Base-by-base conservation (phyloP, 1,139 yeast species). In the Blastobotrys ciferrii region DNA sequence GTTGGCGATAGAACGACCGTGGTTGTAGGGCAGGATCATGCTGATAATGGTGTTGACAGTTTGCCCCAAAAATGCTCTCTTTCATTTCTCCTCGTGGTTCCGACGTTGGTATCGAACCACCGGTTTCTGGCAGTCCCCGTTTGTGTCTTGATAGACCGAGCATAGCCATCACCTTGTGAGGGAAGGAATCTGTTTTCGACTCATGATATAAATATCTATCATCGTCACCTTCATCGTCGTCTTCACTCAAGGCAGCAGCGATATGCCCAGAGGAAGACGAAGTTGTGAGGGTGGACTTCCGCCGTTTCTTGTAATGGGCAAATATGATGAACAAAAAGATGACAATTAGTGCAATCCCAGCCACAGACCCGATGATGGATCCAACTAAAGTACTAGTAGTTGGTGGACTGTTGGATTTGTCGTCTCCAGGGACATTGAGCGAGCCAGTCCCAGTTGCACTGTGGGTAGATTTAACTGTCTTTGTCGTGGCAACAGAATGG, bases 371-470 rank as follows among this genome's bases (percentile, higher is more conserved):
- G n/a, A 66, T 60, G 11, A 72, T 63, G 1, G 72, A 60, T 2
- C 78, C 79, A 30, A 74, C 70, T 2, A 73, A 70, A 1, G 70
- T 62, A 1, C 72, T 69, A 4, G 54, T 58, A 4, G 67, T 61
- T 13, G 19, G 45, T 44, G 47, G 19, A 32, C 30, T 3, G 46
- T 45, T 11, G 25, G 40, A 5, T 17, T 18, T 13, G 4, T 36
- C 19, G 12, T 36, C 18, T 11, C 7, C 40, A 3, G 40, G 14
- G 13, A 23, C n/a, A 23, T 19, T 23, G 5, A 23, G 9, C 28
- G 28, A 23, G 9, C 28, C 28, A 23, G 28, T 6, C 9, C 28
- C 9, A 18, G 40, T 36, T 18, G 40, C 40, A 15, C 19, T n/a
- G 14, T 36, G 40, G 14, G 18, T 19, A 9, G 18, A 3, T 11